These are phyloP conservation scores for Xanthoconium stramineum DNA, from an alignment of 768 basidiomycete genomes.

Conservation along the genomic window DNA sequence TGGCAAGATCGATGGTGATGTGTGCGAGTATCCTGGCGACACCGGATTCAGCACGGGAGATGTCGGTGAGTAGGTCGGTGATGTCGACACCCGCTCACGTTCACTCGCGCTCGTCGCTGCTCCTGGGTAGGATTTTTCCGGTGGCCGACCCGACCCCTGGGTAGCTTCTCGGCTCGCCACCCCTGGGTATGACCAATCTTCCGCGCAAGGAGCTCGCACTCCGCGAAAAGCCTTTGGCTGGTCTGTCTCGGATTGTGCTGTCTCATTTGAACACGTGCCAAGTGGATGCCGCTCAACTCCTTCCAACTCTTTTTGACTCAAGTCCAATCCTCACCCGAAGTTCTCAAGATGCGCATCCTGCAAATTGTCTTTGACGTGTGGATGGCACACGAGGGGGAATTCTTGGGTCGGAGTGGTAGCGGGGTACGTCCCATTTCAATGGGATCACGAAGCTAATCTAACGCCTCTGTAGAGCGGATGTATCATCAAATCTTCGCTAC, in stretches of 20 bases:
- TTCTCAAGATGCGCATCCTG: conserved; percentile 64
- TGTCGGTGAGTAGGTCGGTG: too few species aligned
- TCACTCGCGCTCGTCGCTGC: too few species aligned
- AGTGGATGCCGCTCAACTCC: conserved; percentile 42
- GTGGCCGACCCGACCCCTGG: too few species aligned
- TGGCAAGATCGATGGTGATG: too few species aligned
- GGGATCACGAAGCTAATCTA: background rate
- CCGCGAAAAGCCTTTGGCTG: conserved; percentile 54
- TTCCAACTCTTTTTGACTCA: conserved; percentile 83
- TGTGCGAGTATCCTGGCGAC: too few species aligned
- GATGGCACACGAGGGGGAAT: conserved; percentile 74
- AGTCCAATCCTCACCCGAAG: conserved; percentile 58
- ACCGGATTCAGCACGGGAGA: too few species aligned
- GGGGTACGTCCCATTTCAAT: conserved; percentile 24
- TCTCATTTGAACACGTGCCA: conserved; percentile 53
- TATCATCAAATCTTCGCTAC: conserved; percentile 63
- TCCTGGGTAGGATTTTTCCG: too few species aligned
- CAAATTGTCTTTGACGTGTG: conserved; percentile 82
- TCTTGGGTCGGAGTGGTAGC: conserved; percentile 47
- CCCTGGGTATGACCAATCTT: too few species aligned
- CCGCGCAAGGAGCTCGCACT: conserved; percentile 70
- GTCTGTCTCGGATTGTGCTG: conserved; percentile 69
- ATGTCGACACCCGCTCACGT: too few species aligned
- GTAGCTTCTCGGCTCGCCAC: too few species aligned
- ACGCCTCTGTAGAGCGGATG: conserved; percentile 41